Conservation (phyloP, 176 grass and related monocot genomes). For the Pharus latifolius region DNA sequence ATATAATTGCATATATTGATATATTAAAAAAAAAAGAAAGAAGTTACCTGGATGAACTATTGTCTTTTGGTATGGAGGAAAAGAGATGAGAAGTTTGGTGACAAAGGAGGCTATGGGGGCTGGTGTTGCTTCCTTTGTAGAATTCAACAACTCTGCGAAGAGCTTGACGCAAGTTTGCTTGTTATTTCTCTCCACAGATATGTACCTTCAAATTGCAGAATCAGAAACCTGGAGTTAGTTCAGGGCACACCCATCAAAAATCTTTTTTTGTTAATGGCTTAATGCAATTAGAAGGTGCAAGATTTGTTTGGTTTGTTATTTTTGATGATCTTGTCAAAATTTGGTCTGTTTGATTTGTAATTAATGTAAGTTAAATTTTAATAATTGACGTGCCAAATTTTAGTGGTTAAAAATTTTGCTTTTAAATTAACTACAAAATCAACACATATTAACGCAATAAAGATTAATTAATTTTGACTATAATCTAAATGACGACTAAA, state of each 20-base stretch:
- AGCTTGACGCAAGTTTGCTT: constrained; percentile 82
- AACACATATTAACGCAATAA: too few species aligned
- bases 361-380: too few species aligned
- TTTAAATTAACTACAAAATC: too few species aligned
- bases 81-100: constrained; percentile 70
- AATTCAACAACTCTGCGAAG: constrained; percentile 54
- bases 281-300: too few species aligned
- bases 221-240: constrained; percentile 1
- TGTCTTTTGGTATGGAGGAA: constrained; percentile 55
- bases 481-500: too few species aligned
- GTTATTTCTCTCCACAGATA: constrained; percentile 91
- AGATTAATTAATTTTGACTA: too few species aligned
- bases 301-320: too few species aligned
- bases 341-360: too few species aligned
- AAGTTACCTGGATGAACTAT: constrained; percentile 69
- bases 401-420: too few species aligned
- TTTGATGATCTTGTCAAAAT: neutral
- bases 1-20: neutral
- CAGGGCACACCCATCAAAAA: neutral
- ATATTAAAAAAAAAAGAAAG: constrained; percentile 3
- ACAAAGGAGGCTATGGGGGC: constrained; percentile 84
- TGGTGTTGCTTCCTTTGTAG: constrained; percentile 44
- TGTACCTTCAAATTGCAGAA: constrained; percentile 49
- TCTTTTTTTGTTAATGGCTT: too few species aligned
- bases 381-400: too few species aligned